These are phyloP conservation scores for Suillus variegatus DNA, from an alignment of 768 basidiomycete species.

Conservation along the genomic window DNA sequence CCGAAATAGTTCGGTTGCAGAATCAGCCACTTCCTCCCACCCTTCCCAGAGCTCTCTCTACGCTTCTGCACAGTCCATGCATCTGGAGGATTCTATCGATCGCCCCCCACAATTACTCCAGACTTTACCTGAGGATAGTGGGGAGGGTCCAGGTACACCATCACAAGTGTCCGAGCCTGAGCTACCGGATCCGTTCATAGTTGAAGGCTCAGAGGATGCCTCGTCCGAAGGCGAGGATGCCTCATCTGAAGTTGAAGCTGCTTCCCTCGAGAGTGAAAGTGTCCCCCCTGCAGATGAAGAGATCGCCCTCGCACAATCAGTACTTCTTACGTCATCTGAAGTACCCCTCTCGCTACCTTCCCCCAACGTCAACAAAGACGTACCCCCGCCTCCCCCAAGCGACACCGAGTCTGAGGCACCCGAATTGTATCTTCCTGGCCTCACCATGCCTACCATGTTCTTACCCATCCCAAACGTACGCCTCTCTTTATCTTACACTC, in stretches of 20 bases:
- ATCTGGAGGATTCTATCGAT: not conserved
- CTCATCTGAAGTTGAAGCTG: constrained; percentile 22
- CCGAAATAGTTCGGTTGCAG: constrained; percentile 10
- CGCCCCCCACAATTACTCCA: constrained; percentile 4
- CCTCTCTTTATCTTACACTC: constrained; percentile 44
- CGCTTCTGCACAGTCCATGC: constrained; percentile 4
- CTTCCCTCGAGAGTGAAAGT: constrained; percentile 21
- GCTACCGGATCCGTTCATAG: constrained; percentile 61
- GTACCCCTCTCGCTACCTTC: constrained; percentile 20
- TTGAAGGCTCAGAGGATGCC: constrained; percentile 53
- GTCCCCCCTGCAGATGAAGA: constrained; percentile 34
- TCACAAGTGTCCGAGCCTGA: constrained; percentile 44
- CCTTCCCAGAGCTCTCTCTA: constrained; percentile 4
- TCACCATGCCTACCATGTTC: constrained; percentile 77
- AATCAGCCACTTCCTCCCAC: constrained; percentile 3
- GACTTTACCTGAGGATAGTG: constrained; percentile 14
- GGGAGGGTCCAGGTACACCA: constrained; percentile 8
- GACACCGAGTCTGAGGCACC: constrained; percentile 52
- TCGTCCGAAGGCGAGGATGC: constrained; percentile 33
- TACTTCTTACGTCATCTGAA: constrained; percentile 20
- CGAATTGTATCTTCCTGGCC: constrained; percentile 65
- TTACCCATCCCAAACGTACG: constrained; percentile 89
- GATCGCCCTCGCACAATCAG: constrained; percentile 40
- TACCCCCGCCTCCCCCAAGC: constrained; percentile 45
- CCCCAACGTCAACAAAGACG: constrained; percentile 53